Percentiles rank a stretch among this genome's conserved stretches.
These are phyloP conservation scores for Trametes pubescens DNA, from an alignment of 1,284 basidiomycete genomes.

Conservation along the genomic window DNA sequence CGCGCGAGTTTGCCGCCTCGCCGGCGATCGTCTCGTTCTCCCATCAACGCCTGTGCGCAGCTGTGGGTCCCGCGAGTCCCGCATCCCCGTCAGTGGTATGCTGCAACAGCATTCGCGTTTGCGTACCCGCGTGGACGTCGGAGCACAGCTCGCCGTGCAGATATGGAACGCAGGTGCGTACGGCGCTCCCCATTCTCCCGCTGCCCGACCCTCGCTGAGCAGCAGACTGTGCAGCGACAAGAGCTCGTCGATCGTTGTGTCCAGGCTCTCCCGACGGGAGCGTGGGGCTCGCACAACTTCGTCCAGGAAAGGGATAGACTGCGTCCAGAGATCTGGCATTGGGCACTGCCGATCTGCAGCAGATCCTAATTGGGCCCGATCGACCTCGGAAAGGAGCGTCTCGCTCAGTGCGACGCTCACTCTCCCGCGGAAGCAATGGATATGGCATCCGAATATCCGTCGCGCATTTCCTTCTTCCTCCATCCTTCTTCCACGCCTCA, in stretches of 20 bases:
- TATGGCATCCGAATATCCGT: constrained; percentile 25
- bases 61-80: neutral
- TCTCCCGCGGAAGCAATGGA: constrained; percentile 19
- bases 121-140: constrained; percentile 11
- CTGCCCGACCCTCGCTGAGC: constrained; percentile 4
- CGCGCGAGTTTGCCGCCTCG: neutral
- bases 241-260: neutral
- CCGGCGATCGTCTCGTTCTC: neutral
- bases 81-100: neutral
- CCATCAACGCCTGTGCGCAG: neutral
- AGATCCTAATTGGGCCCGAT: constrained; percentile 25
- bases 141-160: constrained; percentile 1
- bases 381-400: constrained; percentile 25
- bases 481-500: constrained; percentile 19
- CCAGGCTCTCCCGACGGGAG: constrained; percentile 7
- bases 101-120: neutral
- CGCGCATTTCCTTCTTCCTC: constrained; percentile 20
- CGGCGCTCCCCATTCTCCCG: constrained; percentile 12
- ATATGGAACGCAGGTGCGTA: constrained; percentile 16
- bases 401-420: constrained; percentile 15
- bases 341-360: constrained; percentile 8
- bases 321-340: constrained; percentile 2
- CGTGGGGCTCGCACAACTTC: constrained; percentile 20
- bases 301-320: constrained; percentile 7
- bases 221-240: neutral